phyloP scores from a whole-genome alignment of 1,284 basidiomycete genomes.

The Austroboletus olivaceoglutinosus region DNA sequence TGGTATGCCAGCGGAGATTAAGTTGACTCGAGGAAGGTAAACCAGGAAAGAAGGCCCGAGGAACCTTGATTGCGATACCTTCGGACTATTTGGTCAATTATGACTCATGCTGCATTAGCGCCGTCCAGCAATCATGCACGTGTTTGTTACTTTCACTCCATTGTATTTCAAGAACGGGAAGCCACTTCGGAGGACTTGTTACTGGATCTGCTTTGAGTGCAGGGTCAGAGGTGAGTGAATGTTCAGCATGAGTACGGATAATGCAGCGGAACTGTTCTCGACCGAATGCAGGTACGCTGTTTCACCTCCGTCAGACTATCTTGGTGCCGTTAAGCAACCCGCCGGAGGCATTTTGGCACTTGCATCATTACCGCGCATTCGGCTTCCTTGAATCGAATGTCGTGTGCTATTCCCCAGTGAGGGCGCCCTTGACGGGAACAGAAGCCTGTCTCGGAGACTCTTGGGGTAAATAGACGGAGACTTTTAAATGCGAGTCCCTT shows the following conservation, averaged over 20 bases:
- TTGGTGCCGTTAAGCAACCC: conserved; percentile 22
- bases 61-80: conserved; percentile 19
- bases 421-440: conserved; percentile 10
- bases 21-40: conserved; percentile 11
- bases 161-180: neutral
- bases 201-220: neutral
- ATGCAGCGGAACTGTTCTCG: conserved; percentile 1
- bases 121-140: neutral
- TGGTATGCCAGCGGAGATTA: conserved; percentile 19
- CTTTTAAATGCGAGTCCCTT: conserved; percentile 15
- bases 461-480: conserved; percentile 4
- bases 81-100: conserved; percentile 11
- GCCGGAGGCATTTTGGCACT: conserved; percentile 5
- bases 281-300: conserved; percentile 6
- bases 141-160: conserved; percentile 2
- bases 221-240: conserved; percentile 1
- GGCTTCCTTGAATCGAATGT: conserved; percentile 17
- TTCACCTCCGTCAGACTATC: conserved; percentile 11
- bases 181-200: neutral
- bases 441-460: conserved; percentile 12
- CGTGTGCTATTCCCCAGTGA: neutral
- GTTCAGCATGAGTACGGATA: neutral
- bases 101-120: neutral
- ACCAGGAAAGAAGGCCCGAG: conserved; percentile 17
- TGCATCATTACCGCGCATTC: conserved; percentile 18